phyloP scores from a whole-genome alignment of 78 protist species.

The Thecamonas trahens region DNA sequence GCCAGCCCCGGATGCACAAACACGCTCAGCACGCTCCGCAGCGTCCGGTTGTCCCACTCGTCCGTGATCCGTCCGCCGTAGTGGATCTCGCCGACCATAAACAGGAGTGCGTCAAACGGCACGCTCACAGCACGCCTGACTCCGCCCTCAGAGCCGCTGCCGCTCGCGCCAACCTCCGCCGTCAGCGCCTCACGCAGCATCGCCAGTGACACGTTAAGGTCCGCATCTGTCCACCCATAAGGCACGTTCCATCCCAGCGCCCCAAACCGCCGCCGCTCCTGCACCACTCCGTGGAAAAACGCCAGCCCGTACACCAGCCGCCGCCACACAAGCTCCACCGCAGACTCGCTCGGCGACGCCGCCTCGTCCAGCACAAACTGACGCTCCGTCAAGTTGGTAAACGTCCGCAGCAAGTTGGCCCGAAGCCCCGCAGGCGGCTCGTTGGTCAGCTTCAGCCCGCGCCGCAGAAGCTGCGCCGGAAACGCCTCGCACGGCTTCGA shows the following conservation, averaged over 20 bases:
- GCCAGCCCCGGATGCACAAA: slow-evolving; percentile 14
- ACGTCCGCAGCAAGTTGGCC: slow-evolving; percentile 40
- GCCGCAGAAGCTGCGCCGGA: slow-evolving; percentile 62
- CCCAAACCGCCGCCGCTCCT: slow-evolving; percentile 81
- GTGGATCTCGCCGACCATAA: slow-evolving; percentile 53
- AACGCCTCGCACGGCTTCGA: slow-evolving; percentile 42
- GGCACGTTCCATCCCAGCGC: slow-evolving; percentile 77
- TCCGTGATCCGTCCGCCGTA: slow-evolving; percentile 85
- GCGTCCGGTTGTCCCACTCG: slow-evolving; percentile 38
- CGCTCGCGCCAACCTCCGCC: too few species aligned
- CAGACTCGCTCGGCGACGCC: neutral
- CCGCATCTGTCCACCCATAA: slow-evolving; percentile 74
- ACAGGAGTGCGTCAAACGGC: slow-evolving; percentile 58
- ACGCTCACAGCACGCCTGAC: slow-evolving; percentile 3
- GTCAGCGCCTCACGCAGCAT: slow-evolving; percentile 32
- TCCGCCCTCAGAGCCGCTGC: too few species aligned
- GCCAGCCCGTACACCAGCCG: slow-evolving; percentile 53
- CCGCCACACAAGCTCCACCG: slow-evolving; percentile 29
- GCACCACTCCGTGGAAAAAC: slow-evolving; percentile 81
- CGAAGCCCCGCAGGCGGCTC: slow-evolving; percentile 76
- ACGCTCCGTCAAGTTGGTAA: slow-evolving; percentile 14
- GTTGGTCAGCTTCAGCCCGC: slow-evolving; percentile 62
- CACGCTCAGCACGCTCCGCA: slow-evolving; percentile 4
- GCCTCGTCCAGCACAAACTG: neutral
- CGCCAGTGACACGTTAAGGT: slow-evolving; percentile 38